Base-by-base conservation (phyloP, 495 filamentous ascomycete species). In the Penicillium angulare region DNA sequence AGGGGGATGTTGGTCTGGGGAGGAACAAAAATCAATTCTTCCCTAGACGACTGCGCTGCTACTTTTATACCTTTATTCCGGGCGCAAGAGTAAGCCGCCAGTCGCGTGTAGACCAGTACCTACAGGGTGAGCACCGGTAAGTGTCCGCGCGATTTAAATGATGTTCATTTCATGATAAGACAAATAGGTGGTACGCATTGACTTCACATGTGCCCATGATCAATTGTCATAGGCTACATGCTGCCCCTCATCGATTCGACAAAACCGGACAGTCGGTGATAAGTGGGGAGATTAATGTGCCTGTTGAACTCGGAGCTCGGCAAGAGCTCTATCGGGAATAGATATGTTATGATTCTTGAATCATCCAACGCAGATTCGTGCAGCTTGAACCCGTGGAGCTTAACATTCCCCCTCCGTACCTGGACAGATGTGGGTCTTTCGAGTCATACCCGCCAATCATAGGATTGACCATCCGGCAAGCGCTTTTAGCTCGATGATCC, bases 21-120 rank as follows among this genome's bases (percentile, higher is more conserved):
- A 48, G 45, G 47, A 56, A 21, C n/a, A n/a, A n/a, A n/a, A n/a
- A n/a, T n/a, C n/a, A 60, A 49, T 53, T 45, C 47, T 52, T 59
- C 40, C 48, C 35, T 22, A 24, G n/a, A 34, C 2, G 40, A 46
- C 41, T 6, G 3, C 10, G 5, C 33, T 41, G 7, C n/a, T n/a
- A 2, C n/a, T 26, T 53, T 48, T 53, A 48, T 53, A 44, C 15
- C 41, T 32, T 18, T n/a, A 7, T 26, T 24, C 24, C n/a, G n/a
- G n/a, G 32, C 22, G 49, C 12, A 3, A 45, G 7, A 17, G 20
- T 12, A 36, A 7, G 18, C 24, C 24, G 36, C 21, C 32, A 36
- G n/a, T 27, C 20, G 39, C 40, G 22, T n/a, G 18, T 22, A 39
- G 4, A 38, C 10, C 34, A 5, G 6, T 20, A 15, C 6, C 17